Evolutionary conservation across 169 alveolate species (phyloP).

Genomic region (Cryptosporidium xiaoi): DNA sequence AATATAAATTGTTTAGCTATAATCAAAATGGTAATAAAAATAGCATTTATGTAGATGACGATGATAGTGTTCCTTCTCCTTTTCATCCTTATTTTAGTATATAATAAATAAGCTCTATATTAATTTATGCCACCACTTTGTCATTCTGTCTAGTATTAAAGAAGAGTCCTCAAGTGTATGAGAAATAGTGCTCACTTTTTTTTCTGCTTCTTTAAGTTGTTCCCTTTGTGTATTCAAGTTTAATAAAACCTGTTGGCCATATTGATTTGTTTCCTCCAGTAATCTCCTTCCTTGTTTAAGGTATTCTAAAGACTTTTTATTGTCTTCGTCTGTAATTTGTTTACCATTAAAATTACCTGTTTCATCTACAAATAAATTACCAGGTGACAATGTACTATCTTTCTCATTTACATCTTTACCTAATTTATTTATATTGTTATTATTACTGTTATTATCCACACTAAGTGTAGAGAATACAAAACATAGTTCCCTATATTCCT

Average conservation of each 20-base stretch:
- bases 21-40: too few species aligned
- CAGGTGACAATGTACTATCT: not conserved
- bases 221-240: constrained; percentile 64
- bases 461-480: constrained; percentile 16
- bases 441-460: not conserved
- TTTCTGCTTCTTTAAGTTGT: constrained; percentile 21
- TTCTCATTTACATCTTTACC: not conserved
- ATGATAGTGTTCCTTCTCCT: constrained; percentile 29
- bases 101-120: constrained; percentile 10
- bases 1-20: too few species aligned
- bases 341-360: not conserved
- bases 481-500: not conserved
- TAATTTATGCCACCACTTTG: constrained; percentile 66
- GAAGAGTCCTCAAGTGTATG: constrained; percentile 36
- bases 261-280: constrained; percentile 64
- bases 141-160: constrained; percentile 48
- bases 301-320: constrained; percentile 2
- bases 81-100: constrained; percentile 47
- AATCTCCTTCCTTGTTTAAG: constrained; percentile 33
- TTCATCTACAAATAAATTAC: not conserved
- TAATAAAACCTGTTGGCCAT: constrained; percentile 49
- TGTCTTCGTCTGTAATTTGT: not conserved
- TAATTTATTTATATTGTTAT: not conserved
- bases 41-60: not conserved
- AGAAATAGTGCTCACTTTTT: constrained; percentile 12